phyloP scores from a whole-genome alignment of 768 basidiomycete genomes.

The Termitomyces sp. region DNA sequence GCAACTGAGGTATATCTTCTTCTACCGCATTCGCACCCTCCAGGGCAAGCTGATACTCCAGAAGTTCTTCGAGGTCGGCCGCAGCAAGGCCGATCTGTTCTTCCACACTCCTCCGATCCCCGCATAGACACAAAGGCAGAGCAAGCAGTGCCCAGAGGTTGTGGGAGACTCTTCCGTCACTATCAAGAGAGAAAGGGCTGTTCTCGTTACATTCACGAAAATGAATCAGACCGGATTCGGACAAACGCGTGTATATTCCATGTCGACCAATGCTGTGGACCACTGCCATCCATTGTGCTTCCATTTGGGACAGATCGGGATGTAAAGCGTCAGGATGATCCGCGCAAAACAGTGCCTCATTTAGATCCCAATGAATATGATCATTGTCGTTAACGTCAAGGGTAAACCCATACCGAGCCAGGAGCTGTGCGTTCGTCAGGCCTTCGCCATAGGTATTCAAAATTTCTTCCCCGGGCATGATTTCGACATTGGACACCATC shows the following conservation, averaged over 20 bases:
- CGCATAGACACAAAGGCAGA: constrained; percentile 17
- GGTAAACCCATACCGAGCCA: constrained; percentile 67
- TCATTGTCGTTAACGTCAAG: constrained; percentile 73
- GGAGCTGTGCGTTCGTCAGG: constrained; percentile 59
- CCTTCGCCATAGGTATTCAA: constrained; percentile 77
- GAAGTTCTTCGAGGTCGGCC: constrained; percentile 7
- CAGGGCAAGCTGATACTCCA: constrained; percentile 12
- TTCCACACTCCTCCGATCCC: neutral
- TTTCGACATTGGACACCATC: constrained; percentile 57
- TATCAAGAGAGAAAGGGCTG: constrained; percentile 32
- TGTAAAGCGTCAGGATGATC: constrained; percentile 1
- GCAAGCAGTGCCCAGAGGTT: constrained; percentile 43
- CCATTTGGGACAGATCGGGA: neutral
- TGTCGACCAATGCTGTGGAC: neutral
- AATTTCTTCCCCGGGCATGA: constrained; percentile 48
- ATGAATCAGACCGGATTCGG: constrained; percentile 17
- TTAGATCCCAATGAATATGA: constrained; percentile 36
- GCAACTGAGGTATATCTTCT: neutral
- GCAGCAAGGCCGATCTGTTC: neutral
- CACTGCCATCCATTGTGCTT: constrained; percentile 7
- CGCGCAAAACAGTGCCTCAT: constrained; percentile 21
- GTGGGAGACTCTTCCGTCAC: constrained; percentile 46
- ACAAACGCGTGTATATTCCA: constrained; percentile 9
- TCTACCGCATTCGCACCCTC: constrained; percentile 4
- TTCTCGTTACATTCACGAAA: neutral